Base-by-base conservation (phyloP, 352 stramenopile species). In the Bremia lactucae region DNA sequence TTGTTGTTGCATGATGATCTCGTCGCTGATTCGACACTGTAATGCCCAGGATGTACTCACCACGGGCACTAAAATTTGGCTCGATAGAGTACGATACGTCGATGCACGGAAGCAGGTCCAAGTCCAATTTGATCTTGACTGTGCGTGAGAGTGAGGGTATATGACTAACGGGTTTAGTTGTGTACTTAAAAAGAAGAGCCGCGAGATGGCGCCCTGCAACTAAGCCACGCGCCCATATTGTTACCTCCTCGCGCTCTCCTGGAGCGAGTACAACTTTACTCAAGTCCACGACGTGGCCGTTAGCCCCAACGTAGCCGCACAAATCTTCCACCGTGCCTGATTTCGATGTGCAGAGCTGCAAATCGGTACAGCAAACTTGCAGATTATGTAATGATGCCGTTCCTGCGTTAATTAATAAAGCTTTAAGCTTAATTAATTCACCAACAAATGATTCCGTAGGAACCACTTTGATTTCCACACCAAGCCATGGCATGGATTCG, bases 401-500 rank as follows among this genome's bases (percentile, higher is more conserved):
- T 1, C 79, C 79, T 8, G 56, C 51, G 42, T 92, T 92, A 14
- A 66, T 21, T 0, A 92, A 46, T 26, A 43, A 59, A 26, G 84
- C 37, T 2, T 79, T 60, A 41, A 78, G 59, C 25, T 60, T 49
- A 9, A 92, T 45, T 4, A 92, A 52, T 29, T 92, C 76, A 5
- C 73, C 74, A 14, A 82, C 59, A 49, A 68, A 83, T 20, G 50
- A 54, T 22, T 84, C 64, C 34, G 26, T 43, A n/a, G 54, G 35
- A 31, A 64, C 47, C 25, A 46, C 52, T 36, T 81, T 55, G 10
- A 88, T 40, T 44, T 77, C 68, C 2, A 90, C 78, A 6, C 80
- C 77, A 15, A 93, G 67, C 77, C 77, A 93, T 16, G 80, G 77
- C 80, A 90, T 88, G 2, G 61, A 47, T 1, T 72, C 69, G 11